phyloP scores from a whole-genome alignment of 2,329 filamentous ascomycete genomes.

The Microthyrium microscopicum region DNA sequence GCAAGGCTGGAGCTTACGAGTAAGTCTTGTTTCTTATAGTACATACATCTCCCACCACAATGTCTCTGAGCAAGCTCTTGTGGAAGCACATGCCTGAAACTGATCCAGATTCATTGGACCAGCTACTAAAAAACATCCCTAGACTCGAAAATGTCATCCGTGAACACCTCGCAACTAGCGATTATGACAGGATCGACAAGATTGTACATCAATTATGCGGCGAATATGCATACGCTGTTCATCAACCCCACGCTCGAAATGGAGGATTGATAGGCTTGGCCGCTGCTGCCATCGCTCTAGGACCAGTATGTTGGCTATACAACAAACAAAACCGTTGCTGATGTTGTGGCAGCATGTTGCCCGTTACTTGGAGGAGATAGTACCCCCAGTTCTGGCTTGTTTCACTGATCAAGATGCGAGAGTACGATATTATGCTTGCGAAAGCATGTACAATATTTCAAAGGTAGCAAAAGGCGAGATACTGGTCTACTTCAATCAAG shows the following conservation, averaged over 20 bases:
- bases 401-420: constrained; percentile 96
- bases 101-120: constrained; percentile 3
- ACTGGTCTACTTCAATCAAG: constrained; percentile 91
- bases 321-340: constrained; percentile 7
- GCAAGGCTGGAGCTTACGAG: constrained; percentile 93
- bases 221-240: constrained; percentile 92
- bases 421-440: constrained; percentile 94
- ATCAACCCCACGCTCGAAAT: constrained; percentile 91
- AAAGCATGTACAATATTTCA: constrained; percentile 99
- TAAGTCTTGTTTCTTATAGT: constrained; percentile 31
- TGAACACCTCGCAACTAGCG: constrained; percentile 58
- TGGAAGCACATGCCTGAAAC: not conserved
- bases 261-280: constrained; percentile 90
- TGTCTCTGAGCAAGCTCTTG: not conserved
- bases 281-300: constrained; percentile 87
- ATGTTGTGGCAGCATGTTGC: constrained; percentile 56
- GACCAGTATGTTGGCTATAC: constrained; percentile 50
- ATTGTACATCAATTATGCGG: constrained; percentile 95
- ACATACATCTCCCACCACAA: not conserved
- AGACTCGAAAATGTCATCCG: constrained; percentile 85
- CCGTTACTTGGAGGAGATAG: constrained; percentile 80
- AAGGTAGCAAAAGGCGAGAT: constrained; percentile 98
- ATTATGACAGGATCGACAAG: constrained; percentile 64
- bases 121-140: constrained; percentile 9
- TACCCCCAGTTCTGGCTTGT: constrained; percentile 89